phyloP scores from a whole-genome alignment of 2,329 filamentous ascomycete genomes.

The Pseudonectria foliicola region DNA sequence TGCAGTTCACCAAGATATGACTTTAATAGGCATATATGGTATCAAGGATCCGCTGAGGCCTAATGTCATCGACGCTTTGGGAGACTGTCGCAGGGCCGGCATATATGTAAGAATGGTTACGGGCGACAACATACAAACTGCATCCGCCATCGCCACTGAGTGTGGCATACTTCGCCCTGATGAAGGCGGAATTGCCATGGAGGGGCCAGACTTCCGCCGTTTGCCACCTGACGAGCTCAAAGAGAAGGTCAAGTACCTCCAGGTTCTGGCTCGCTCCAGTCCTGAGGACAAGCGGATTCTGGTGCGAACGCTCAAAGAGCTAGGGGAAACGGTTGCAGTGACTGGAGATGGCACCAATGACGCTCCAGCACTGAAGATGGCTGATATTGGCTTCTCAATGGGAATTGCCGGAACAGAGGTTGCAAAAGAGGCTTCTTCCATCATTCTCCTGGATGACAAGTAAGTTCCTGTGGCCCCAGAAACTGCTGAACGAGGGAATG shows the following conservation, averaged over 20 bases:
- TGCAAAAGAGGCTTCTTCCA: conserved; percentile 55
- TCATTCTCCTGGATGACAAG: conserved; percentile 56
- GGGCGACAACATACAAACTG: conserved; percentile 38
- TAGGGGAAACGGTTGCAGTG: conserved; percentile 51
- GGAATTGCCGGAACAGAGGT: conserved; percentile 58
- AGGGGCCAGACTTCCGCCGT: conserved; percentile 49
- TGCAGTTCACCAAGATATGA: conserved; percentile 36
- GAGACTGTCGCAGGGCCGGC: conserved; percentile 56
- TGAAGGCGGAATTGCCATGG: conserved; percentile 63
- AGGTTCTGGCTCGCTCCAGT: conserved; percentile 58
- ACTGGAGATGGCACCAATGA: conserved; percentile 60
- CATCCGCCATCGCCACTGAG: conserved; percentile 38
- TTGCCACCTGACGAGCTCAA: conserved; percentile 43
- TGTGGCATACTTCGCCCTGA: conserved; percentile 32
- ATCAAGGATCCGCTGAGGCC: conserved; percentile 60
- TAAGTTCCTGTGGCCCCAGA: conserved; percentile 6
- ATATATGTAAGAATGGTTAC: conserved; percentile 62
- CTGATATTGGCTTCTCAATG: conserved; percentile 58
- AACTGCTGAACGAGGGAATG: not conserved
- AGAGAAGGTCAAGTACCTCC: conserved; percentile 50
- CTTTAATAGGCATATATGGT: conserved; percentile 47
- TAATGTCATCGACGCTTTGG: conserved; percentile 56
- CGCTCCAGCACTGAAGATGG: conserved; percentile 51
- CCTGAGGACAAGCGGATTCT: conserved; percentile 61
- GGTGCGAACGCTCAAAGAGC: conserved; percentile 53